A percentile compares a stretch with the other conserved stretches of the same genome.
Conservation (phyloP, 2,329 filamentous ascomycete genomes). For the Calonectria pseudoreteaudii region DNA sequence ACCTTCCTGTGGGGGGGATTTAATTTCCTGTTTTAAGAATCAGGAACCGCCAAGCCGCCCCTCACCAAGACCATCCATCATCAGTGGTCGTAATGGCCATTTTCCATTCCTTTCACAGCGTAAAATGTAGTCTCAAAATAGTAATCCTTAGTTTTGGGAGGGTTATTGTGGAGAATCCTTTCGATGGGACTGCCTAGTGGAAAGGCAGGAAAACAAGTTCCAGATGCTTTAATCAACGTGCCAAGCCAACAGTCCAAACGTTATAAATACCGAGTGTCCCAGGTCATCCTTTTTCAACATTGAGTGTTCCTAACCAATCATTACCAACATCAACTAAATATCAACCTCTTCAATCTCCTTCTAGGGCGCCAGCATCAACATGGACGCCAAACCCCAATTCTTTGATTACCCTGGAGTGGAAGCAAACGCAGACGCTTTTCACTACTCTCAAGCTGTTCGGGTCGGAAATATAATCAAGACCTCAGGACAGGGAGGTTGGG, state of each 20-base stretch:
- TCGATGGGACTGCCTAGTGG: background rate
- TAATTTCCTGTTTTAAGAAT: background rate
- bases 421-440: background rate
- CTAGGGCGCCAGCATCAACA: background rate
- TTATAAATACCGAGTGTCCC: background rate
- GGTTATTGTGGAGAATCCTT: background rate
- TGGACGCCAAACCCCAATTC: background rate
- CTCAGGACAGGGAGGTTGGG: background rate
- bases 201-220: background rate
- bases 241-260: background rate
- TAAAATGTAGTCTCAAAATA: background rate
- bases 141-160: background rate
- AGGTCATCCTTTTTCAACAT: background rate
- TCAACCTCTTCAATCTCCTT: background rate
- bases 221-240: background rate
- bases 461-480: background rate
- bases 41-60: background rate
- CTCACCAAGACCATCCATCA: background rate
- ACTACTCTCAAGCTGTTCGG: background rate
- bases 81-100: background rate
- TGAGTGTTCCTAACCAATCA: background rate
- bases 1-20: background rate
- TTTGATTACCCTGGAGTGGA: background rate
- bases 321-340: background rate
- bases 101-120: background rate